Base-by-base conservation (phyloP, 2,329 filamentous ascomycete species). In the Claviceps spartinae region DNA sequence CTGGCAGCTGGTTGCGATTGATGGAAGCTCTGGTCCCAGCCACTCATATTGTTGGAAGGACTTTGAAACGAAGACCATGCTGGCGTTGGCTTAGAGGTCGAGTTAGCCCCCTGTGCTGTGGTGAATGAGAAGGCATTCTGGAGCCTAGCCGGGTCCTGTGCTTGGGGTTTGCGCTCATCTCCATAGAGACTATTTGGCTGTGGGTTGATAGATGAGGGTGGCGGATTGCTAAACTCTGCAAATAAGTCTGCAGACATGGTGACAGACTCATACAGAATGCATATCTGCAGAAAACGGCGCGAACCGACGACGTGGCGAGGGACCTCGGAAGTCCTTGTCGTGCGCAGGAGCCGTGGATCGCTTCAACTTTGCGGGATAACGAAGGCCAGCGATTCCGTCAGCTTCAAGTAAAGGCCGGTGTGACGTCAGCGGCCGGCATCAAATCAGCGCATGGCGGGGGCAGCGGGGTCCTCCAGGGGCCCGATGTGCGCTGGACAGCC, bases 171-270 rank as follows among this genome's bases (percentile, higher is more conserved):
- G 47, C 51, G 56, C 53, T 55, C 45, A 26, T 56, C 50, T 30
- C 37, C 48, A 18, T 48, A 49, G 30, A 36, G 51, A 47, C 37
- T 20, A 26, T 20, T 50, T 11, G 55, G 36, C 48, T 56, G 58
- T 44, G 58, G 52, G 26, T 47, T 49, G 50, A 59, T 57, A 47
- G 60, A 59, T 34, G 68, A 56, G 54, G 61, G 63, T 52, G 75
- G 71, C 57, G 72, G 68, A 59, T 68, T 70, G 60, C 76, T 78
- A 58, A 84, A 82, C 57, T 80, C 77, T 52, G 79, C 80, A 61
- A 83, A 80, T 53, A 84, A 74, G 65, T 83, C 79, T 55, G 79
- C 78, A 58, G 81, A 84, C 80, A 83, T 84, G 55, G 38, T 62
- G 54, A 40, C 13, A 36, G 16, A 40, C 24, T 34, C 16, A 42